Percentiles rank a stretch among this genome's conserved stretches.
These are phyloP conservation scores for Glebionis coronaria DNA, from an alignment of 129 eudicot genomes.

Conservation along the genomic window DNA sequence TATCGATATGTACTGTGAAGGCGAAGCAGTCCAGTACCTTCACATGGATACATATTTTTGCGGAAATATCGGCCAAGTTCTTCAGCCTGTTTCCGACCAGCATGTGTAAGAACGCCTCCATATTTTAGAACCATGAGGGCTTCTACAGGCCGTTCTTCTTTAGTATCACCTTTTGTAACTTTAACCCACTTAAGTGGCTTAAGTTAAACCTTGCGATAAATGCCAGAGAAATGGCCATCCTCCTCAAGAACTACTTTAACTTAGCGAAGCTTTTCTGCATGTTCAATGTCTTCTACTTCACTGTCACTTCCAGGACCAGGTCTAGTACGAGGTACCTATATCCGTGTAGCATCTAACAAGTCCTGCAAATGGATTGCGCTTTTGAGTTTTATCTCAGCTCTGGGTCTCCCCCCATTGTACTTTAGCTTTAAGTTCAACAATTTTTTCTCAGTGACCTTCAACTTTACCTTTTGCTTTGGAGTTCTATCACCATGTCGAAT, in stretches of 20 bases:
- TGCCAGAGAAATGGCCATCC: slow-evolving; percentile 99
- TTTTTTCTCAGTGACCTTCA: slow-evolving; percentile 89
- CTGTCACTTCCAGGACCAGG: too few relatives aligned
- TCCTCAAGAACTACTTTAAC: too few relatives aligned
- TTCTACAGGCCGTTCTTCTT: slow-evolving; percentile 89
- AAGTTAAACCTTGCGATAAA: slow-evolving; percentile 88
- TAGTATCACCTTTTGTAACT: slow-evolving; percentile 76
- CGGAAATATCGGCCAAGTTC: too few relatives aligned
- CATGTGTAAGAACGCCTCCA: too few relatives aligned
- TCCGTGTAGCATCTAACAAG: slow-evolving; percentile 80
- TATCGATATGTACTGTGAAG: too few relatives aligned
- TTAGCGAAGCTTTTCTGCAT: too few relatives aligned
- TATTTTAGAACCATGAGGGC: slow-evolving; percentile 97
- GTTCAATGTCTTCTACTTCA: too few relatives aligned
- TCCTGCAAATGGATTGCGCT: slow-evolving; percentile 96
- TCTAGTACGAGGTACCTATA: slow-evolving; percentile 78
- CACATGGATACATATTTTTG: too few relatives aligned
- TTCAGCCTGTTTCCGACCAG: too few relatives aligned
- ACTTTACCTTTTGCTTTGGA: slow-evolving; percentile 98
- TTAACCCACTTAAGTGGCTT: slow-evolving; percentile 95
- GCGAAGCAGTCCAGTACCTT: too few relatives aligned
- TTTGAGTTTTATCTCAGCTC: slow-evolving; percentile 93
- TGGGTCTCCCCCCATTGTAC: slow-evolving; percentile 87
- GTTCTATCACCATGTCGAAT: slow-evolving; percentile 90
- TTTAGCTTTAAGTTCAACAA: slow-evolving; percentile 84